Evolutionary conservation across 2,329 filamentous ascomycete genomes (phyloP).

Genomic region (Fusarium heterosporum): DNA sequence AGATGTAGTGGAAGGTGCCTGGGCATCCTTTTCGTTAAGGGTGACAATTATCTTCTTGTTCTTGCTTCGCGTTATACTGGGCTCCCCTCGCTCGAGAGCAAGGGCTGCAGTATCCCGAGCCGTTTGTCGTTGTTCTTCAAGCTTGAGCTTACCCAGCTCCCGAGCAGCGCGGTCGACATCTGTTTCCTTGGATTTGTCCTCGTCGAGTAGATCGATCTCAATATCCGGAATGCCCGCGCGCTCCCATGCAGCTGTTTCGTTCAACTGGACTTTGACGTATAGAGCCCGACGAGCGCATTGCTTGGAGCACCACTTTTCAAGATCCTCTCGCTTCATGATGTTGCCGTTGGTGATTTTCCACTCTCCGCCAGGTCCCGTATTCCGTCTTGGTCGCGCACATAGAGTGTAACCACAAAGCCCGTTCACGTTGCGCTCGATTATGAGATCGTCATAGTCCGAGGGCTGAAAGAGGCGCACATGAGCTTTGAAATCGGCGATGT

Average conservation of each 20-base stretch:
- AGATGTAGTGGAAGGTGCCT: conserved; percentile 35
- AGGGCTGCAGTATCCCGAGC: conserved; percentile 57
- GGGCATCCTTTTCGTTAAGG: conserved; percentile 63
- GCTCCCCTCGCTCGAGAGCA: conserved; percentile 61
- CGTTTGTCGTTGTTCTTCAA: conserved; percentile 58
- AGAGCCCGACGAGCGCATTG: conserved; percentile 82
- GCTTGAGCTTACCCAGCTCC: conserved; percentile 56
- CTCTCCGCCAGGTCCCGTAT: conserved; percentile 67
- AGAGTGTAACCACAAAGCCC: conserved; percentile 85
- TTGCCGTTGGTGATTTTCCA: conserved; percentile 72
- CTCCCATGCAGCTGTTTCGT: conserved; percentile 87
- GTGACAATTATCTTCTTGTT: conserved; percentile 59
- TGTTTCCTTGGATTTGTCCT: conserved; percentile 66
- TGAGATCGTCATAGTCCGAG: conserved; percentile 87
- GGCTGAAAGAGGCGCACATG: conserved; percentile 82
- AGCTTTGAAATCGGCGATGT: conserved; percentile 73
- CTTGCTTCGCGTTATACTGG: conserved; percentile 43
- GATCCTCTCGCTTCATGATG: conserved; percentile 76
- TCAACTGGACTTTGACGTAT: conserved; percentile 90
- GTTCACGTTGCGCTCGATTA: conserved; percentile 89
- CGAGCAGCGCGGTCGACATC: conserved; percentile 54
- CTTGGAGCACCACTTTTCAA: conserved; percentile 89
- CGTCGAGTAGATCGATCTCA: conserved; percentile 73
- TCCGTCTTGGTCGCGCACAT: conserved; percentile 74
- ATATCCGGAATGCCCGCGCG: conserved; percentile 69